Evolutionary conservation across 805 yeast genomes (phyloP).

Genomic region (Lachancea meyersii): DNA sequence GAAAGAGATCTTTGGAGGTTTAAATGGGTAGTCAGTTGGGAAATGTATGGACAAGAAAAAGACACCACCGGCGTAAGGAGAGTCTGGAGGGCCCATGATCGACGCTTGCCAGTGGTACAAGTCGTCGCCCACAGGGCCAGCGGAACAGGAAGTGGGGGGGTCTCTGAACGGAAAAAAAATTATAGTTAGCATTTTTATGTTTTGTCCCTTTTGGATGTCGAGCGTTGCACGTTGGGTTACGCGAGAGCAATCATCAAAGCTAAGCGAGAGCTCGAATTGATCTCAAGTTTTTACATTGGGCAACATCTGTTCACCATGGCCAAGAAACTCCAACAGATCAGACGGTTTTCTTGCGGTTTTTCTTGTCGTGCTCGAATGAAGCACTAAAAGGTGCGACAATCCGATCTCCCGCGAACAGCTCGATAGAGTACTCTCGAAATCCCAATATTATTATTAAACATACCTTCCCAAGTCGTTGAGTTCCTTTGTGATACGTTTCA

Average conservation of each 20-base stretch:
- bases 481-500: constrained; percentile 94
- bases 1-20: constrained; percentile 92
- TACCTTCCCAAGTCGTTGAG: constrained; percentile 90
- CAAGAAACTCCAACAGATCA: too few species aligned
- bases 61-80: constrained; percentile 86
- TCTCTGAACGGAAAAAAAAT: constrained; percentile 48
- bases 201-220: too few species aligned
- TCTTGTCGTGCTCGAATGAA: too few species aligned
- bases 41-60: constrained; percentile 93
- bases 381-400: too few species aligned
- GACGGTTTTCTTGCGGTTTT: too few species aligned
- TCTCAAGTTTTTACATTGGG: too few species aligned
- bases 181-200: constrained; percentile 5
- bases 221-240: too few species aligned
- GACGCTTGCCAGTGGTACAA: constrained; percentile 99
- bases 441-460: constrained; percentile 32
- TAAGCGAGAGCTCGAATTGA: too few species aligned
- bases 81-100: constrained; percentile 97
- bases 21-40: constrained; percentile 99
- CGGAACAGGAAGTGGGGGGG: constrained; percentile 98
- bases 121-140: constrained; percentile 98
- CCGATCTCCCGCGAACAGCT: too few species aligned
- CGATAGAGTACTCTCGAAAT: not conserved
- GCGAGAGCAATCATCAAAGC: too few species aligned
- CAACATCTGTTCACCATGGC: too few species aligned